A percentile compares a stretch with the other conserved stretches of the same genome.
Conservation (phyloP, 139 green algal species). For the Closterium sp. region DNA sequence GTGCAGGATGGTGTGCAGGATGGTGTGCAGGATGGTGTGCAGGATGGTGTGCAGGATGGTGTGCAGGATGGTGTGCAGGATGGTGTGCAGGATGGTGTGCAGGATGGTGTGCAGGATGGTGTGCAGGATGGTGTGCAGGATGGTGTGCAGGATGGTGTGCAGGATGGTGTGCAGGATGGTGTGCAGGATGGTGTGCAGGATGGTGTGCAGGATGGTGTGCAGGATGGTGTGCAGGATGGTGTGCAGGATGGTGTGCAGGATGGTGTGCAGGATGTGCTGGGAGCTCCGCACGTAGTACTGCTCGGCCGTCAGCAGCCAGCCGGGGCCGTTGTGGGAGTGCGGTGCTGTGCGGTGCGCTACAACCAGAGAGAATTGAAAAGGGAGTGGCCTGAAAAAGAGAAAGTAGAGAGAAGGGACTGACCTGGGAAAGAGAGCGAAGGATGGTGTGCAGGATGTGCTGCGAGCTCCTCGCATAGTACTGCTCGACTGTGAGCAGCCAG, state of each 20-base stretch:
- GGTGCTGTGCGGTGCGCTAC: background rate
- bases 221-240: slow-evolving; percentile 45
- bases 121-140: slow-evolving; percentile 44
- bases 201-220: slow-evolving; percentile 44
- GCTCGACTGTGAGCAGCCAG: slow-evolving; percentile 29
- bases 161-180: slow-evolving; percentile 47
- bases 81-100: slow-evolving; percentile 44
- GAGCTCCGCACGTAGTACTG: slow-evolving; percentile 10
- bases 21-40: slow-evolving; percentile 45
- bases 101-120: slow-evolving; percentile 46
- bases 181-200: slow-evolving; percentile 47
- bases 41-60: slow-evolving; percentile 47
- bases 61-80: slow-evolving; percentile 47
- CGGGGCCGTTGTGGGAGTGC: slow-evolving; percentile 49
- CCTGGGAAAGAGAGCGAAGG: slow-evolving; percentile 22
- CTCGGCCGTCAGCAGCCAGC: slow-evolving; percentile 29
- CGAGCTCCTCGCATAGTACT: slow-evolving; percentile 39
- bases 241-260: slow-evolving; percentile 47
- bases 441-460: slow-evolving; percentile 38
- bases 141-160: slow-evolving; percentile 45
- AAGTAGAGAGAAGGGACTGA: background rate
- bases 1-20: slow-evolving; percentile 44
- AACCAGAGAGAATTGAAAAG: too few species aligned
- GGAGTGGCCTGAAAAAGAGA: too few species aligned
- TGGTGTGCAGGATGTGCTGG: slow-evolving; percentile 33